Evolutionary conservation across 768 basidiomycete species (phyloP), one percentile per base, ranked within the genome.

Genomic region (Strobilomyces confusus): DNA sequence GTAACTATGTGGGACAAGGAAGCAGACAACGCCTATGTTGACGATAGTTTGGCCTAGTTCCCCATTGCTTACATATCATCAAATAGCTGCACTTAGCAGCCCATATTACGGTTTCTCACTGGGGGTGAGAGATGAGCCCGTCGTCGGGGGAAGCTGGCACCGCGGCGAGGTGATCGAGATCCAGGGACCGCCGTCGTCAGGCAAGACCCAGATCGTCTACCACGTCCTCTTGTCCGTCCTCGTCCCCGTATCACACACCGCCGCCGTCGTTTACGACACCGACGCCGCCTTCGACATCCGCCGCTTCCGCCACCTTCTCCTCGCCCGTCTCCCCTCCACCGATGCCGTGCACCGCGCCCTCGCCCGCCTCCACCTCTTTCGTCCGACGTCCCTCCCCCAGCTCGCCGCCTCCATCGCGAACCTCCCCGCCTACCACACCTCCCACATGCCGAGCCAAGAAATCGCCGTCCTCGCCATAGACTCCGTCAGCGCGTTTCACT

Each of bases 191-290:
- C 73, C 89, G 5, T 78, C 76, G 25, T 82, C 85, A 7, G 91
- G 89, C 26, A 94, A 93, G 71, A 85, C 87, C 2, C 86, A 87
- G 57, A 71, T 94, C n/a, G 69, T 91, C 25, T 86, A 86, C 63
- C 77, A 80, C 63, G 67, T 90, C 45, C 65, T 88, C 25, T 69
- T 81, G 13, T 76, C 74, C 20, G 83, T 86, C 58, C 72, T 90
- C 50, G 67, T 81, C 12, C 87, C 88, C 20, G 51, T 46, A 49
- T 14, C 72, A 45, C 60, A 36, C 9, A 6, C 83, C 65, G 76
- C 76, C 53, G 89, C 82, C 19, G 71, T 87, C 26, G 69, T 92
- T 51, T 76, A 85, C 56, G 91, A 94, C 69, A 80, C 80, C 43
- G 87, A 93, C 62, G 74, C 72, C 45, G 75, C 77, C 23, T 91